These are phyloP conservation scores for Scutellaria baicalensis DNA, from an alignment of 257 asterid species.

Conservation along the genomic window DNA sequence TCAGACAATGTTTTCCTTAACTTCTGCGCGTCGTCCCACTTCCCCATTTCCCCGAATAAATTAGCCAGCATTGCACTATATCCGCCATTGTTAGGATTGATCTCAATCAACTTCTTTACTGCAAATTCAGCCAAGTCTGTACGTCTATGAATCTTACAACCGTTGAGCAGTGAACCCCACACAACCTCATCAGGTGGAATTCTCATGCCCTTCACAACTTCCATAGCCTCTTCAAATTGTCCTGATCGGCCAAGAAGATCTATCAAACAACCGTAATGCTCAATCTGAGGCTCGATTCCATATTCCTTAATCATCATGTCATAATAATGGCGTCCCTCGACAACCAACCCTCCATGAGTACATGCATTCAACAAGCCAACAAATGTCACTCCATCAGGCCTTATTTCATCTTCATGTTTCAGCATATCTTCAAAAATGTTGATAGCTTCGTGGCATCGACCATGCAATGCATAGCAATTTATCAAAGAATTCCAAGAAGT, in stretches of 20 bases:
- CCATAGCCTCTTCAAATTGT: conserved; percentile 58
- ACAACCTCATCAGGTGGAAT: conserved; percentile 58
- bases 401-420: conserved; percentile 17
- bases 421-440: conserved; percentile 46
- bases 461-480: conserved; percentile 67
- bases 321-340: conserved; percentile 46
- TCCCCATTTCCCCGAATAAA: conserved; percentile 59
- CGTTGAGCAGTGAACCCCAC: conserved; percentile 80
- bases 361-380: conserved; percentile 70
- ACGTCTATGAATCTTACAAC: conserved; percentile 59
- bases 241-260: conserved; percentile 77
- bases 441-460: conserved; percentile 43
- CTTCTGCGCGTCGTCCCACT: conserved; percentile 57
- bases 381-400: conserved; percentile 72
- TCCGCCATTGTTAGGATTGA: conserved; percentile 61
- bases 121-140: conserved; percentile 58
- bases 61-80: conserved; percentile 61
- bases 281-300: conserved; percentile 54
- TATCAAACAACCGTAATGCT: conserved; percentile 73
- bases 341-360: conserved; percentile 64
- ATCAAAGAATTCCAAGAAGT: conserved; percentile 75
- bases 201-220: conserved; percentile 50
- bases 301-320: conserved; percentile 44
- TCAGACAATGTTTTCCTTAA: conserved; percentile 37
- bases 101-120: conserved; percentile 44